phyloP scores from a whole-genome alignment of 108 stramenopile genomes.

The Chaetoceros muelleri region DNA sequence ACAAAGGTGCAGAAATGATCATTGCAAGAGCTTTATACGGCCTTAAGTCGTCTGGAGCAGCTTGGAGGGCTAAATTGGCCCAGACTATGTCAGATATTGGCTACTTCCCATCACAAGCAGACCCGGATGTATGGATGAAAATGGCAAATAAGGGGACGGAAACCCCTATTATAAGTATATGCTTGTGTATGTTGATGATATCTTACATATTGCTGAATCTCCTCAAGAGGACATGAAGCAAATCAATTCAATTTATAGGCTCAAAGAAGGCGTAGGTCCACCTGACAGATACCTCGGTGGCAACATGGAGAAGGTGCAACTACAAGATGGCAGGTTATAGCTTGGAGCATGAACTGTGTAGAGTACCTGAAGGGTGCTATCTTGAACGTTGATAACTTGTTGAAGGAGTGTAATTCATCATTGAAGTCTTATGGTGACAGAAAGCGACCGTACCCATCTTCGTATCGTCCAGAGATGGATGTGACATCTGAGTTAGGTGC shows the following conservation, averaged over 20 bases:
- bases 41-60: constrained; percentile 17
- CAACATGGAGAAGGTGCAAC: constrained; percentile 17
- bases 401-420: neutral
- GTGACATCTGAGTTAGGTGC: constrained; percentile 5
- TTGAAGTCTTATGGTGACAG: neutral
- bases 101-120: no score
- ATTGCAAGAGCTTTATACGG: constrained; percentile 34
- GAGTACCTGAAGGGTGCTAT: constrained; percentile 3
- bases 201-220: no score
- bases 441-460: constrained; percentile 4
- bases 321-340: constrained; percentile 18
- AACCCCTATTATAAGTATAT: no score
- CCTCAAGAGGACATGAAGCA: no score
- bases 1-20: constrained; percentile 11
- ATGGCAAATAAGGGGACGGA: neutral
- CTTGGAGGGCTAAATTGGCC: constrained; percentile 6
- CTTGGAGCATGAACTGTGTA: constrained; percentile 2
- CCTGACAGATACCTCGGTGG: constrained; percentile 34
- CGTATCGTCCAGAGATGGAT: constrained; percentile 26
- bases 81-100: constrained; percentile 2
- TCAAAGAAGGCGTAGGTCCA: constrained; percentile 29
- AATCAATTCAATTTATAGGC: constrained; percentile 19
- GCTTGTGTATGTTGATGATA: constrained; percentile 22
- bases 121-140: constrained; percentile 18
- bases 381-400: neutral